Conservation (phyloP, 805 yeast genomes). For the Lipomyces oligophaga region DNA sequence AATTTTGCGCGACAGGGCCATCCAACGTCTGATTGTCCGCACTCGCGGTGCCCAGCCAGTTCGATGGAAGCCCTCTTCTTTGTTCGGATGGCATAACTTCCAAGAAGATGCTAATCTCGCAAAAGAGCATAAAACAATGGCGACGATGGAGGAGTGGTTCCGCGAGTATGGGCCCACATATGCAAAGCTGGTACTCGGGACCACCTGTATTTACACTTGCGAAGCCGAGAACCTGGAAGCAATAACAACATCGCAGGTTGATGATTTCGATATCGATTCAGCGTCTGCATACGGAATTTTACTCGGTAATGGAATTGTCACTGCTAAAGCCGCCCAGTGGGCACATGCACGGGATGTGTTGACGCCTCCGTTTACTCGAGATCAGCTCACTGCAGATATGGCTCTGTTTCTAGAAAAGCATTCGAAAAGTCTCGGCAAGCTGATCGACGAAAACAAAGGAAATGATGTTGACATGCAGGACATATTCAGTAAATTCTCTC, state of each 20-base stretch:
- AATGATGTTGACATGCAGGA: conserved; percentile 32
- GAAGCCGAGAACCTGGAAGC: conserved; percentile 39
- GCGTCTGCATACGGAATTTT: conserved; percentile 31
- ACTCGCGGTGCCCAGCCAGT: background rate
- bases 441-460: conserved; percentile 5
- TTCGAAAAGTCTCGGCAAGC: conserved; percentile 28
- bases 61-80: background rate
- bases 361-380: conserved; percentile 38
- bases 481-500: conserved; percentile 34
- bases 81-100: background rate
- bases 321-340: conserved; percentile 38
- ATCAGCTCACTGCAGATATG: conserved; percentile 32
- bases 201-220: background rate
- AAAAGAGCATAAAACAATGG: background rate
- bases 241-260: conserved; percentile 35
- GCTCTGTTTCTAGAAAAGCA: conserved; percentile 33
- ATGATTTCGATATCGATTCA: conserved; percentile 35
- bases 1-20: background rate
- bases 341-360: conserved; percentile 38
- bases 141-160: background rate
- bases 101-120: background rate
- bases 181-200: background rate
- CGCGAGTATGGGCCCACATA: background rate
- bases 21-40: background rate
- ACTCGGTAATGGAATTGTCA: conserved; percentile 40